Evolutionary conservation across 345 rosid species (phyloP).

Genomic region (Odontarrhena argentea): DNA sequence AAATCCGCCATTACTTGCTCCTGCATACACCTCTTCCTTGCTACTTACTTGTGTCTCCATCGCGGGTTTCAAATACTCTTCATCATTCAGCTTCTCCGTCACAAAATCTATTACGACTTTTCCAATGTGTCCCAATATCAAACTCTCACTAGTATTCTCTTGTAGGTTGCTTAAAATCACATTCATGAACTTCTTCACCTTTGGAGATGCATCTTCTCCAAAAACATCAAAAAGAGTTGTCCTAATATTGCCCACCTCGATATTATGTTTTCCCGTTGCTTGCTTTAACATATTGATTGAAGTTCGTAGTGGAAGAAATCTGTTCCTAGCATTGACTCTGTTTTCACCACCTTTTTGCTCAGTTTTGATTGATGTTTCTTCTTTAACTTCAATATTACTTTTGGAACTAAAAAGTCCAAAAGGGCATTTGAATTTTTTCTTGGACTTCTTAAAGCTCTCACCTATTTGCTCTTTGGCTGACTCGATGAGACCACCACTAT

Average conservation of each 20-base stretch:
- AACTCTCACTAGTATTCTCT: constrained; percentile 33
- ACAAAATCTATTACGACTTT: constrained; percentile 4
- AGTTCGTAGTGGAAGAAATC: constrained; percentile 68
- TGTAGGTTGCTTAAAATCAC: constrained; percentile 59
- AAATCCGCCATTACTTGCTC: constrained; percentile 48
- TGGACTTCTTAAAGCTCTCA: constrained; percentile 55
- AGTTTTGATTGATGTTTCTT: constrained; percentile 5
- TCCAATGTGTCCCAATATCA: constrained; percentile 62
- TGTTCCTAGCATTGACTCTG: constrained; percentile 32
- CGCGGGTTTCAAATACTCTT: constrained; percentile 1
- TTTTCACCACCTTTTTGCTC: constrained; percentile 39
- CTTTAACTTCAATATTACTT: not conserved
- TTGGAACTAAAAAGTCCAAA: constrained; percentile 48
- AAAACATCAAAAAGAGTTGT: constrained; percentile 73
- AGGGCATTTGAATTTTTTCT: constrained; percentile 44
- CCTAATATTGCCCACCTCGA: constrained; percentile 72
- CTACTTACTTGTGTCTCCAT: constrained; percentile 12
- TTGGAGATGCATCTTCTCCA: constrained; percentile 85
- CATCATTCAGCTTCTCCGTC: not conserved
- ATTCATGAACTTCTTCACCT: constrained; percentile 94
- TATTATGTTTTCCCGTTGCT: constrained; percentile 76
- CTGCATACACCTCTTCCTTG: constrained; percentile 71
- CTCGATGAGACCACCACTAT: constrained; percentile 87
- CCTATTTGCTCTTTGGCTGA: constrained; percentile 87
- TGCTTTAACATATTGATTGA: constrained; percentile 74